Evolutionary conservation across 306 rosid genomes (phyloP), one percentile per base, ranked within the genome.

Genomic region (Cicer judaicum): DNA sequence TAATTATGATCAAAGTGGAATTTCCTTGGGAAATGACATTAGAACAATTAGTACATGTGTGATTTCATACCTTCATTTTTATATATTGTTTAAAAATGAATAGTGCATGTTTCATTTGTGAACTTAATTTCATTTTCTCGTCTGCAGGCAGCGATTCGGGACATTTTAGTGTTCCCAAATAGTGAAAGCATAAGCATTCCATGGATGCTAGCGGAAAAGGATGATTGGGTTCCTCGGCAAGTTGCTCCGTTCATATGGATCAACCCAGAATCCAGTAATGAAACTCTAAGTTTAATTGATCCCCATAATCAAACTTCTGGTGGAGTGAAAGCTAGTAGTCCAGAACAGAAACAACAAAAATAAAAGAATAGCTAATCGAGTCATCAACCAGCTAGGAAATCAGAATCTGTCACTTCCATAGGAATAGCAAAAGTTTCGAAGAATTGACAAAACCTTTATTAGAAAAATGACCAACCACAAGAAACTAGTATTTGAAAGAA

Each of bases 191-290:
- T 85, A 36, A 81, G 83, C 76, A 72, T 94, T 67, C 82, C 95
- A n/a, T 91, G 92, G 89, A 94, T 94, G 99, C 65, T 85, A 56
- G 97, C 97, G 1, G 97, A 92, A 78, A 90, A 90, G 70, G 87
- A 91, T 11, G 96, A 94, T 79, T 94, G 99, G 99, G 76, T 92
- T 39, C 95, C 93, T 2, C 81, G 85, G 54, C 86, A 16, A 44
- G 84, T 78, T 19, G 97, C 99, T 70, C 99, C 99, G 10, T 92
- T 87, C 76, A 68, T 84, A 60, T 94, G 99, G 97, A 53, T 82
- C 78, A 75, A 82, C 74, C 99, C 84, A 79, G 98, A 90, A 41
- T 47, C 82, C 19, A 73, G 74, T 15, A 78, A 61, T 49, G 85
- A 64, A 73, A 73, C 70, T 46, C 21, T 36, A 49, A 29, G 65